Conservation (phyloP, 179 eudicot genomes). For the Amaranthus tricolor region DNA sequence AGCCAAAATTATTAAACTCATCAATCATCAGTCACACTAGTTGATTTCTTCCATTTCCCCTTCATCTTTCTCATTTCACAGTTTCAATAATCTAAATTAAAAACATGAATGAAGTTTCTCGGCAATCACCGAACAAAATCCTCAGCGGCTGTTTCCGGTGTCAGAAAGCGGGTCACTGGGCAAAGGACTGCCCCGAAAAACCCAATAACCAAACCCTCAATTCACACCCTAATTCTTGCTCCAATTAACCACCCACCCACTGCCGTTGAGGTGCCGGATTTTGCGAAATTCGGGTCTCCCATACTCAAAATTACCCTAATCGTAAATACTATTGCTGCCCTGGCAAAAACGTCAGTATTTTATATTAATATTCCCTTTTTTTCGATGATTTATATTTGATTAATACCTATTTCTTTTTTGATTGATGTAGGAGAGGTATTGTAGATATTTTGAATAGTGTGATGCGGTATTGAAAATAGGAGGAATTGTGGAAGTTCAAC, state of each 20-base stretch:
- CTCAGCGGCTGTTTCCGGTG: conserved; percentile 13
- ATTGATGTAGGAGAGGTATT: conserved; percentile 15
- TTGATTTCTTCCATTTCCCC: no score
- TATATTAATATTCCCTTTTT: background rate
- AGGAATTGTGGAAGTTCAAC: conserved; percentile 7
- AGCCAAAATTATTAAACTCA: no score
- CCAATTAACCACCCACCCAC: conserved; percentile 18
- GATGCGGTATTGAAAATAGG: background rate
- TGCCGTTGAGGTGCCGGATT: conserved; percentile 27
- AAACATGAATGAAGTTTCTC: background rate
- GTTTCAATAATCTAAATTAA: no score
- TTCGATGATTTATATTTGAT: background rate
- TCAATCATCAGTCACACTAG: no score
- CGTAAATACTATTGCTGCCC: conserved; percentile 23
- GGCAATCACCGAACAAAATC: conserved; percentile 10
- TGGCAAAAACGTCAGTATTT: conserved; percentile 14
- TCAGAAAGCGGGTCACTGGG: conserved; percentile 20
- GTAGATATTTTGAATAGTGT: conserved; percentile 29
- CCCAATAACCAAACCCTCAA: conserved; percentile 20
- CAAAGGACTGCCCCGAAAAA: conserved; percentile 14
- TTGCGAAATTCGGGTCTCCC: conserved; percentile 20
- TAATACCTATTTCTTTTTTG: background rate
- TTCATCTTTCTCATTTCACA: no score
- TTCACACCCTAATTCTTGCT: background rate
- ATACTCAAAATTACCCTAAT: background rate